Evolutionary conservation across 768 basidiomycete species (phyloP), one percentile per base, ranked within the genome.

Genomic region (Xerocomellus intermedius): DNA sequence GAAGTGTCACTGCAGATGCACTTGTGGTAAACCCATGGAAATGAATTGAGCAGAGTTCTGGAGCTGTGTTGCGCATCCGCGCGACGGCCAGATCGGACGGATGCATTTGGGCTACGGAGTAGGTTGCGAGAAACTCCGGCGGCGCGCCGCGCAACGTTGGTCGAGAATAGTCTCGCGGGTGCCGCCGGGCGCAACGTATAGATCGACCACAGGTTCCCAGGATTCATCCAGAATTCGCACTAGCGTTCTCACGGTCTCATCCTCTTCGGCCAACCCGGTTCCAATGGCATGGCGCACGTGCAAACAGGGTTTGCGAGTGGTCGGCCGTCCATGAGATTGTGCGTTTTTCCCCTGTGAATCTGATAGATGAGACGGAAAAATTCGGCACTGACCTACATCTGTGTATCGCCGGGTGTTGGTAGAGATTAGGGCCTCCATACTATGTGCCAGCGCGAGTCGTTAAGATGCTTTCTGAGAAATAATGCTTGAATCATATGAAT

Each of bases 131-230:
- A 55, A 35, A 12, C 19, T 8, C 45, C 37, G 37, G 37, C 26
- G 22, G 24, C 12, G 42, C 12, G 17, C 19, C 22, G 14, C 39
- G 19, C 37, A 5, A 42, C n/a, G 0, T 57, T 28, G 8, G 19
- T 7, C 36, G 32, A 58, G 30, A 38, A 43, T 47, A 54, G 30
- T 33, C 22, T 38, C 30, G 56, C 42, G 47, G 47, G 41, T 43
- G 16, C 17, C n/a, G 30, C 37, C 26, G 30, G 50, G 42, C 17
- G 13, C 50, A 9, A 26, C 8, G 32, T 36, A n/a, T n/a, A 19
- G 37, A 58, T 57, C 17, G 32, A 39, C 42, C 38, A 17, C 17
- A 28, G n/a, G 37, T 14, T 36, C 39, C 35, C 49, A 48, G 41
- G 14, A 48, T 19, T 8, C 33, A 13, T 12, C 26, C 47, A 19